These are phyloP conservation scores for Gossypium arboreum DNA, from an alignment of 345 rosid species.

Conservation along the genomic window DNA sequence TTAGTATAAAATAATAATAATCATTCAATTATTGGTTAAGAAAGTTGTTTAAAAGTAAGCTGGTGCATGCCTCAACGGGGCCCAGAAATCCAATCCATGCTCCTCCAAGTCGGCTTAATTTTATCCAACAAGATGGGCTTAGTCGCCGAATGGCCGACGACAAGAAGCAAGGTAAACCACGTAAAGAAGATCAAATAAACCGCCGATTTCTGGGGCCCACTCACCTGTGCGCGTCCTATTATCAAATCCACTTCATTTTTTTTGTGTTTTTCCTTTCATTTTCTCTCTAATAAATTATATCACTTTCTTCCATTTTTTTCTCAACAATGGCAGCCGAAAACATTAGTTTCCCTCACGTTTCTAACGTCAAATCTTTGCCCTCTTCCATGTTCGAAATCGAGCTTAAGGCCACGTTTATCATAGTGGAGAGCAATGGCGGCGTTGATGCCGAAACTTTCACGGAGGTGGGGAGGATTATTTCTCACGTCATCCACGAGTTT, in stretches of 20 bases:
- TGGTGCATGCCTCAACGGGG: not conserved
- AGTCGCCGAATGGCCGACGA: not conserved
- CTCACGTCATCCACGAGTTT: not conserved
- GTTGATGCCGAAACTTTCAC: not conserved
- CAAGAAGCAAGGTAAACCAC: not conserved
- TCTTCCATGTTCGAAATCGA: conserved; percentile 1
- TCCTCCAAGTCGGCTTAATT: not conserved
- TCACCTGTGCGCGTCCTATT: not conserved
- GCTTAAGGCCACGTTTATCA: not conserved
- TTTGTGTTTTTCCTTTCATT: not conserved
- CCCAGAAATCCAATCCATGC: not conserved
- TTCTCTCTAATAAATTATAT: not conserved
- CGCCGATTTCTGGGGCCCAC: not conserved
- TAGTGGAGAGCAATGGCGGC: not conserved
- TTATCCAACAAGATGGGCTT: not conserved
- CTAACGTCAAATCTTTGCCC: not conserved
- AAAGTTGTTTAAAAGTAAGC: too few relatives aligned
- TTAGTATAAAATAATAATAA: too few relatives aligned
- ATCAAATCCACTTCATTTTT: not conserved
- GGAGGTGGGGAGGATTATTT: not conserved
- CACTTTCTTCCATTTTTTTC: not conserved
- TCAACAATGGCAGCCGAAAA: not conserved
- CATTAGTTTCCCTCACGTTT: not conserved
- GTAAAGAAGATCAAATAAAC: not conserved
- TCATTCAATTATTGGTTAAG: too few relatives aligned